Conservation (phyloP, 768 basidiomycete species). For the Termitomyces sp. region DNA sequence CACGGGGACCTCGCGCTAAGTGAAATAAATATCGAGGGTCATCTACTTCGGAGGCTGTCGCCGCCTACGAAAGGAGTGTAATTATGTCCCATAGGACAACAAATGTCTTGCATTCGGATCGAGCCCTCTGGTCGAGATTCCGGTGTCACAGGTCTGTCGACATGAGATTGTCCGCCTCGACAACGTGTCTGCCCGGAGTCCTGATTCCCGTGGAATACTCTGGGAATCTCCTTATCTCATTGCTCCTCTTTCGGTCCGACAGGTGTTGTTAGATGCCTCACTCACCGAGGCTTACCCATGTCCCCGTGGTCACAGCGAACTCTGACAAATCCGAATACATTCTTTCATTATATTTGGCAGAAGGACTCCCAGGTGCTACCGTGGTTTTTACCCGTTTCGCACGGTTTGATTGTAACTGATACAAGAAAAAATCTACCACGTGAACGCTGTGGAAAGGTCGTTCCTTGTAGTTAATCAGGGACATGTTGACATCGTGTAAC, state of each 20-base stretch:
- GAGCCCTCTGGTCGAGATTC: not conserved
- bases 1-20: not conserved
- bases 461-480: not conserved
- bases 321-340: not conserved
- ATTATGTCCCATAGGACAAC: not conserved
- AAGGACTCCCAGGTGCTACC: not conserved
- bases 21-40: not conserved
- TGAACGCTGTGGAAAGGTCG: not conserved
- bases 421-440: not conserved
- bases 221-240: not conserved
- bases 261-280: not conserved
- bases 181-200: not conserved
- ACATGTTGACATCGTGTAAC: not conserved
- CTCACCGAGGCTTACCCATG: not conserved
- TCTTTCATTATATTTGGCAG: too few relatives aligned
- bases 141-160: not conserved
- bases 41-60: not conserved
- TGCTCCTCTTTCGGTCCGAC: not conserved
- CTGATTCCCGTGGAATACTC: not conserved
- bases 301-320: not conserved
- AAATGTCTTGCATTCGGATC: constrained; percentile 1
- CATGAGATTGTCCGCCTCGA: not conserved
- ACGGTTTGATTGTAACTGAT: not conserved
- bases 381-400: not conserved
- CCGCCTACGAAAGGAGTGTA: not conserved